These are phyloP conservation scores for Lagenaria siceraria DNA, from an alignment of 306 rosid species.

Conservation along the genomic window DNA sequence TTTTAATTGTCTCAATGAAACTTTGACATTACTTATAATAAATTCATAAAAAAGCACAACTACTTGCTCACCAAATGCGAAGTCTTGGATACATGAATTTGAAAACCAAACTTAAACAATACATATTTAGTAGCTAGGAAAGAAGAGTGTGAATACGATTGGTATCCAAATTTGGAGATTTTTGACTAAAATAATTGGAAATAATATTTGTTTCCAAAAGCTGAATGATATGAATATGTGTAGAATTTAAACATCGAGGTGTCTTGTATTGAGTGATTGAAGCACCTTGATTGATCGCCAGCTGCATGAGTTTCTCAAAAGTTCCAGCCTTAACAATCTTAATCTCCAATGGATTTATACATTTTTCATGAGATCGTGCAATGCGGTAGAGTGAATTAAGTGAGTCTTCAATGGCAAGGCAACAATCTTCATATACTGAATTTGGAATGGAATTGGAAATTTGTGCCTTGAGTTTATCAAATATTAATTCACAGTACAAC, in stretches of 20 bases:
- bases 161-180: constrained; percentile 38
- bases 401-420: constrained; percentile 30
- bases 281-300: constrained; percentile 34
- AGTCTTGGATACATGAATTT: no score
- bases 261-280: constrained; percentile 58
- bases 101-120: no score
- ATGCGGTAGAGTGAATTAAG: constrained; percentile 39
- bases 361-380: constrained; percentile 29
- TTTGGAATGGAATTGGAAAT: constrained; percentile 4
- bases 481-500: constrained; percentile 18
- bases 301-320: constrained; percentile 46
- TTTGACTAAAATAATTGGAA: constrained; percentile 27
- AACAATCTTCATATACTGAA: constrained; percentile 37
- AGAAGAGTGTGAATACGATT: constrained; percentile 1
- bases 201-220: constrained; percentile 29
- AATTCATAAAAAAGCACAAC: no score
- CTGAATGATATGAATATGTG: constrained; percentile 18
- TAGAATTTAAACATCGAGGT: constrained; percentile 39
- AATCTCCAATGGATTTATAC: constrained; percentile 44
- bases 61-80: no score
- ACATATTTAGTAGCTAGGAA: background rate
- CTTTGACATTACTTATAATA: no score
- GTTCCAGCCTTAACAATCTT: constrained; percentile 44
- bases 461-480: background rate
- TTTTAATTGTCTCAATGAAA: no score